phyloP scores from a whole-genome alignment of 1,284 basidiomycete species.

The Ceratobasidium sp. region DNA sequence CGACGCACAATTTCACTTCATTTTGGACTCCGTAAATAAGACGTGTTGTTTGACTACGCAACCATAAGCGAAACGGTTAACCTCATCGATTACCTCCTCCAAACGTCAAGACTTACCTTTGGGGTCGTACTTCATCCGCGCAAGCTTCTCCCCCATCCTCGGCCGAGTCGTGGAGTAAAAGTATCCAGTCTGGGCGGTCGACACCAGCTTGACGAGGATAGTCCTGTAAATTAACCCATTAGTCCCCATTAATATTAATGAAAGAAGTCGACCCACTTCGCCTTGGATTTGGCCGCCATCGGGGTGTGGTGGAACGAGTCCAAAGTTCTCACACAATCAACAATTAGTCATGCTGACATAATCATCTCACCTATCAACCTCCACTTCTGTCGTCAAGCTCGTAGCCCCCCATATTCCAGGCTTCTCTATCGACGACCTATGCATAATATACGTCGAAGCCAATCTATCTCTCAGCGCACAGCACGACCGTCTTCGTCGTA shows the following conservation, averaged over 20 bases:
- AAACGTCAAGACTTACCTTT: slow-evolving; percentile 67
- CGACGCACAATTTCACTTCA: slow-evolving; percentile 4
- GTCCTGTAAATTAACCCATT: slow-evolving; percentile 65
- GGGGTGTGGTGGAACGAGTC: slow-evolving; percentile 37
- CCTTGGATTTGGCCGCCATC: slow-evolving; percentile 68
- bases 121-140: slow-evolving; percentile 91
- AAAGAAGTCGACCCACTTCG: slow-evolving; percentile 60
- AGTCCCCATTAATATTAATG: slow-evolving; percentile 8
- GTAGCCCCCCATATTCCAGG: too few relatives aligned
- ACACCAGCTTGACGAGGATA: slow-evolving; percentile 86
- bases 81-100: background rate
- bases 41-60: slow-evolving; percentile 39
- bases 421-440: too few relatives aligned
- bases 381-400: too few relatives aligned
- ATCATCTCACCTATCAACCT: too few relatives aligned
- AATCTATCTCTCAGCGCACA: too few relatives aligned
- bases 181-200: slow-evolving; percentile 89
- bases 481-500: too few relatives aligned
- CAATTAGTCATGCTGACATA: too few relatives aligned
- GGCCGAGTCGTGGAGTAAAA: slow-evolving; percentile 87
- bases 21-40: slow-evolving; percentile 42
- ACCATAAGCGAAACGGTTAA: background rate
- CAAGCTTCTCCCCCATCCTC: slow-evolving; percentile 77
- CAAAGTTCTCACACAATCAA: background rate
- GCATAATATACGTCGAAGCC: too few relatives aligned